Conservation (phyloP, 2,329 filamentous ascomycete species). For the Gremmenia infestans region DNA sequence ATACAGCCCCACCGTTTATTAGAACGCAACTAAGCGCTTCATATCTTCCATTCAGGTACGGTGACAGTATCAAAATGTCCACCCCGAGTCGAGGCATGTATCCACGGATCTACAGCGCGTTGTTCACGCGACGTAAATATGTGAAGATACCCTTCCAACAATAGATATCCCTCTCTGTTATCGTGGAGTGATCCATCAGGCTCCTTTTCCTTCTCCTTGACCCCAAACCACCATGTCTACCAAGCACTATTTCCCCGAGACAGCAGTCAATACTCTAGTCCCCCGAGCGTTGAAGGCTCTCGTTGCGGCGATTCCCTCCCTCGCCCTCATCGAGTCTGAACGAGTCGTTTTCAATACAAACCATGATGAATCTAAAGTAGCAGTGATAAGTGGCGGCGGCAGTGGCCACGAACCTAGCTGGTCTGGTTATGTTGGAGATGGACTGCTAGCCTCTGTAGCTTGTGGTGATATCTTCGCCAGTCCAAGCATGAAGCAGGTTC, state of each 20-base stretch:
- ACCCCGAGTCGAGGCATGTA: no score
- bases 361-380: constrained; percentile 27
- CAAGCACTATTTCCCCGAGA: constrained; percentile 49
- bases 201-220: no score
- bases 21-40: no score
- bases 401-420: constrained; percentile 44
- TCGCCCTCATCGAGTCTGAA: constrained; percentile 40
- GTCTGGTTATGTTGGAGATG: constrained; percentile 57
- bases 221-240: constrained; percentile 38
- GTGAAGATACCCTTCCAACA: no score
- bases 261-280: constrained; percentile 41
- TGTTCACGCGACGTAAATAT: no score
- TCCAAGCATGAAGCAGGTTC: constrained; percentile 58
- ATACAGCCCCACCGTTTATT: no score
- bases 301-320: constrained; percentile 39
- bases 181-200: no score
- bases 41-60: no score
- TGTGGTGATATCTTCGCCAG: constrained; percentile 60
- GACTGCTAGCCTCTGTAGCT: constrained; percentile 57
- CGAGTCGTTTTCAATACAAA: constrained; percentile 44
- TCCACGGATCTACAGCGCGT: no score
- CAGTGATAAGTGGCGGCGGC: constrained; percentile 27
- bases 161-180: no score
- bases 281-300: constrained; percentile 43
- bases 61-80: no score